phyloP scores from a whole-genome alignment of 1,139 yeast species.

The Ashbya aceris region DNA sequence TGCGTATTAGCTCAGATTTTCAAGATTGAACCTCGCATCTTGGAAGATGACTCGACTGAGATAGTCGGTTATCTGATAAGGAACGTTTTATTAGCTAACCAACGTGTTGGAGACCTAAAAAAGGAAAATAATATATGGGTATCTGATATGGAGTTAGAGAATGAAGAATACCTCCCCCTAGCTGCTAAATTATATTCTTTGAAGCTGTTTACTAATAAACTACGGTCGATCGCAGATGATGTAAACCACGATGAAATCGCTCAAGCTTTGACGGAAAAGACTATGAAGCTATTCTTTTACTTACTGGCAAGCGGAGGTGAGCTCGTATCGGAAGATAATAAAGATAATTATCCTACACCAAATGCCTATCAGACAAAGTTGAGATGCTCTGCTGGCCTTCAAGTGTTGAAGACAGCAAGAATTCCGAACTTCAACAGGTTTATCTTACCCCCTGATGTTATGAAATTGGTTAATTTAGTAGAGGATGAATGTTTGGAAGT shows the following conservation, averaged over 20 bases:
- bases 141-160: slow-evolving; percentile 37
- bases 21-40: slow-evolving; percentile 39
- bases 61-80: slow-evolving; percentile 54
- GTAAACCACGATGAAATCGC: slow-evolving; percentile 23
- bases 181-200: slow-evolving; percentile 46
- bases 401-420: slow-evolving; percentile 56
- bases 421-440: slow-evolving; percentile 43
- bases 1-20: slow-evolving; percentile 56
- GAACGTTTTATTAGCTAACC: slow-evolving; percentile 48
- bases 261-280: slow-evolving; percentile 46
- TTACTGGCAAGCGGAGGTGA: slow-evolving; percentile 79
- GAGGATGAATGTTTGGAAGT: slow-evolving; percentile 60
- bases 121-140: slow-evolving; percentile 39
- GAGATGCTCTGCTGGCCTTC: slow-evolving; percentile 60
- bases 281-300: slow-evolving; percentile 56
- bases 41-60: slow-evolving; percentile 48
- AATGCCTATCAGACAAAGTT: slow-evolving; percentile 48
- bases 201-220: slow-evolving; percentile 53
- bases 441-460: slow-evolving; percentile 44
- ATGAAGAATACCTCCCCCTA: slow-evolving; percentile 28
- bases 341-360: slow-evolving; percentile 55
- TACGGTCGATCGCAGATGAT: slow-evolving; percentile 38
- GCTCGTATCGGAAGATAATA: slow-evolving; percentile 40
- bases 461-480: slow-evolving; percentile 47
- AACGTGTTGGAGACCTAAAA: slow-evolving; percentile 24